Conservation (phyloP, 1,284 basidiomycete genomes). For the Leccinum insolens region DNA sequence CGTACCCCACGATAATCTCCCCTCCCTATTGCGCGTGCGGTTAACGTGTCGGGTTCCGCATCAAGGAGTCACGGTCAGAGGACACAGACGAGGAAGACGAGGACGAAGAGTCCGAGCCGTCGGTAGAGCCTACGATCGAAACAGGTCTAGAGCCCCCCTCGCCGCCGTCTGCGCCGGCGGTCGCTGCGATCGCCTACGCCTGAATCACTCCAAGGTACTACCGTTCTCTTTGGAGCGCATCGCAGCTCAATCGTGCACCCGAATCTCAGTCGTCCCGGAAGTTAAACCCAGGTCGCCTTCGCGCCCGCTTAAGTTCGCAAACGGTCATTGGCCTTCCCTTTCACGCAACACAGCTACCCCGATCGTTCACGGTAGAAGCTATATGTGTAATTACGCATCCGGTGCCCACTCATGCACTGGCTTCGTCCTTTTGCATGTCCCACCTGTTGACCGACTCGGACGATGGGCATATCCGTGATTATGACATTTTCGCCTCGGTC, state of each 20-base stretch:
- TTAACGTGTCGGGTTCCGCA: conserved; percentile 10
- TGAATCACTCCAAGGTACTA: conserved; percentile 32
- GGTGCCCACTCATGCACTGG: conserved; percentile 83
- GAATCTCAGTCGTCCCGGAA: conserved; percentile 32
- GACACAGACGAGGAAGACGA: conserved; percentile 64
- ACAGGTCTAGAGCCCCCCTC: conserved; percentile 22
- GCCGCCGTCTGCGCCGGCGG: conserved; percentile 24
- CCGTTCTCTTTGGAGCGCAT: neutral
- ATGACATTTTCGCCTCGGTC: conserved; percentile 88
- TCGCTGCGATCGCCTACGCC: conserved; percentile 33
- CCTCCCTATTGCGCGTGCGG: conserved; percentile 1
- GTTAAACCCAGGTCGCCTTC: conserved; percentile 59
- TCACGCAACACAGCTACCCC: conserved; percentile 35
- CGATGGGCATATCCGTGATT: conserved; percentile 92
- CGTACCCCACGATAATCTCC: conserved; percentile 25
- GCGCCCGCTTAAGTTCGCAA: conserved; percentile 58
- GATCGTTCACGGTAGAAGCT: conserved; percentile 87
- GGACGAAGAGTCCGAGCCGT: conserved; percentile 43
- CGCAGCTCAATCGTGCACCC: conserved; percentile 13
- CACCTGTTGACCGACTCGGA: conserved; percentile 91
- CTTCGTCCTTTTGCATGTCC: conserved; percentile 84
- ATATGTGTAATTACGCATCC: conserved; percentile 92
- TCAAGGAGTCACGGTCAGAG: conserved; percentile 52
- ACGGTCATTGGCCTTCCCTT: conserved; percentile 41
- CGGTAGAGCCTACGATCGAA: conserved; percentile 28